Base-by-base conservation (phyloP, 805 yeast genomes). In the Ogataea glucozyma region DNA sequence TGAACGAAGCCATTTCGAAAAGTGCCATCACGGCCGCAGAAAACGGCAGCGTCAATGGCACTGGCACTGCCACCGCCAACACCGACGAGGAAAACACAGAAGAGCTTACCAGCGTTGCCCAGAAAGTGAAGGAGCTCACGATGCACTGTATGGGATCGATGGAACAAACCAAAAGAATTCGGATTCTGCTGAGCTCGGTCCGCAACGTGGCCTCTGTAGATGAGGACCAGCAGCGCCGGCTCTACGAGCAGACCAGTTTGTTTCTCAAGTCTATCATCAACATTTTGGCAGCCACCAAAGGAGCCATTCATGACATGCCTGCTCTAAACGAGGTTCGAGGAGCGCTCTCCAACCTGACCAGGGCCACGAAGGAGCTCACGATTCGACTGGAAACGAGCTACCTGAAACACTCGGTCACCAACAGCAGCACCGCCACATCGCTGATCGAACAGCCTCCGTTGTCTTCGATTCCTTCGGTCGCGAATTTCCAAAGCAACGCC, bases 291-390 rank as follows among this genome's bases (percentile, higher is more conserved):
- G 79, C 87, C 1, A 88, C 95, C 0, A 89, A 89, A 57, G 73
- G 77, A 1, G 82, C 95, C 2, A 84, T 91, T 79, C 76, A 78
- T 41, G 97, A 87, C 50, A 71, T 88, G 44, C 90, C 95, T 0
- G 75, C 83, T 12, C 71, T 91, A 39, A 82, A 85, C 53, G 96
- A 87, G 43, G 83, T 84, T 5, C 70, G 96, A 44, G 82, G 90
- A 6, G 79, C 86, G 5, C 75, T 91, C 65, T 87, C 96, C 0
- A 78, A 81, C 26, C 69, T 91, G 45, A 90, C 97, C 0, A 81
- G 88, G 51, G 85, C 90, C 3, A 88, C 97, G 4, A 91, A 91
- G 57, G 98, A 91, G 57, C 85, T 91, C 12, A 89, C 97, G 0
- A 81, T 88, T n/a, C 72, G 87, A 53, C 66, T 90, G 31, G 97